These are phyloP conservation scores for Russula sp. DNA, from an alignment of 768 basidiomycete species.

Conservation along the genomic window DNA sequence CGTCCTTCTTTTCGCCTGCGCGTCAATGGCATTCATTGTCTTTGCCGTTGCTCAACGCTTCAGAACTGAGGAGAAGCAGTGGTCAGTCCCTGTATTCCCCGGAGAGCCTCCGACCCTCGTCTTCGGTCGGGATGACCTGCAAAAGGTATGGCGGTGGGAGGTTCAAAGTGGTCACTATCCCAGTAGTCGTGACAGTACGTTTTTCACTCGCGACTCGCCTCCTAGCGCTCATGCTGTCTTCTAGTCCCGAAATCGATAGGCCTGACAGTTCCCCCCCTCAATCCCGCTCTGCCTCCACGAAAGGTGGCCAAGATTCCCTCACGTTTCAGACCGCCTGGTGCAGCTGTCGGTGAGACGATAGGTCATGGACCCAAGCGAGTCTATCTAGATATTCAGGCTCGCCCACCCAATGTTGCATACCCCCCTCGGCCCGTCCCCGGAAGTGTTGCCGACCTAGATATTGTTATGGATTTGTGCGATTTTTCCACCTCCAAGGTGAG, in stretches of 20 bases:
- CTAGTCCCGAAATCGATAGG: conserved; percentile 68
- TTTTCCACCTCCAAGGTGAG: conserved; percentile 65
- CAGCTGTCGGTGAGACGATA: conserved; percentile 48
- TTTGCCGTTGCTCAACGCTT: conserved; percentile 58
- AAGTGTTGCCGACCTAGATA: conserved; percentile 82
- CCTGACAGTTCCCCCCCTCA: conserved; percentile 47
- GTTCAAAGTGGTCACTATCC: conserved; percentile 91
- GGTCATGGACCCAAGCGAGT: conserved; percentile 73
- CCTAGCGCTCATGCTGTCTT: conserved; percentile 10
- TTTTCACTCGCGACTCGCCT: conserved; percentile 3
- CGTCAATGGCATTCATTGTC: conserved; percentile 44
- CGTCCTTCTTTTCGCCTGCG: conserved; percentile 41
- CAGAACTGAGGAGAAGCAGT: conserved; percentile 52
- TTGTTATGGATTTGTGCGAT: conserved; percentile 89
- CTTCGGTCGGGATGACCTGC: conserved; percentile 69
- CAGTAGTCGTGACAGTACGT: conserved; percentile 67
- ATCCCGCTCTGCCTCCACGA: conserved; percentile 67
- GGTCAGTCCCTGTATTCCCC: conserved; percentile 45
- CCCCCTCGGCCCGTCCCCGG: conserved; percentile 83
- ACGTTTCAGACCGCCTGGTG: conserved; percentile 40
- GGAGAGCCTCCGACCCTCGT: conserved; percentile 66
- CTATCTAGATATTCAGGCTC: conserved; percentile 64
- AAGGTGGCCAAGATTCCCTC: conserved; percentile 40
- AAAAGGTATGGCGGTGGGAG: conserved; percentile 95
- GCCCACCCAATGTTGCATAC: conserved; percentile 61